Evolutionary conservation across 495 filamentous ascomycete species (phyloP).

Genomic region (Aspergillus steynii): DNA sequence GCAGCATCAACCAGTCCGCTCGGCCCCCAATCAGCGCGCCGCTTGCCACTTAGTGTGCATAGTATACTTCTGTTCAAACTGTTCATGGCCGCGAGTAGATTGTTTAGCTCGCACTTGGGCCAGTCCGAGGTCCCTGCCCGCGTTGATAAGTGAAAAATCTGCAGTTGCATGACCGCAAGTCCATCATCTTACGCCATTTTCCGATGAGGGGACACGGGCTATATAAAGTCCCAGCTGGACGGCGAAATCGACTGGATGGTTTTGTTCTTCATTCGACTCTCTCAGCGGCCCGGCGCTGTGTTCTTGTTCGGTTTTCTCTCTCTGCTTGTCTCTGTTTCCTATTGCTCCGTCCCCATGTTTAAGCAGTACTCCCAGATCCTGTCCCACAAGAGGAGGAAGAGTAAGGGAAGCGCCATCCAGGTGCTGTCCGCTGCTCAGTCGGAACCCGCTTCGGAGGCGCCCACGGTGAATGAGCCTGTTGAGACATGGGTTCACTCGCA

Average conservation of each 20-base stretch:
- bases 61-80: slow-evolving; percentile 1
- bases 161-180: slow-evolving; percentile 5
- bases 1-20: slow-evolving; percentile 3
- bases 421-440: slow-evolving; percentile 11
- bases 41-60: slow-evolving; percentile 2
- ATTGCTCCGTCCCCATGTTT: slow-evolving; percentile 10
- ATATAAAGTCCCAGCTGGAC: slow-evolving; percentile 7
- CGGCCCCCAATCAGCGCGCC: slow-evolving; percentile 5
- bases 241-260: neutral
- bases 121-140: slow-evolving; percentile 5
- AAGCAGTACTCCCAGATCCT: slow-evolving; percentile 16
- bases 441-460: slow-evolving; percentile 7
- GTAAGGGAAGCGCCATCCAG: slow-evolving; percentile 9
- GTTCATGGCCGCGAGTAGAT: slow-evolving; percentile 1
- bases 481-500: slow-evolving; percentile 16
- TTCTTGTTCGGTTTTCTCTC: slow-evolving; percentile 1
- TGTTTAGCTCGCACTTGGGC: slow-evolving; percentile 3
- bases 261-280: neutral
- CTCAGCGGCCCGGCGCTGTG: neutral
- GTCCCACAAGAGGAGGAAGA: slow-evolving; percentile 16
- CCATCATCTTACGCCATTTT: slow-evolving; percentile 6
- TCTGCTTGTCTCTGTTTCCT: neutral
- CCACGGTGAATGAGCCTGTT: slow-evolving; percentile 9
- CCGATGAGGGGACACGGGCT: slow-evolving; percentile 1
- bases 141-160: slow-evolving; percentile 7